A percentile compares a stretch with the other conserved stretches of the same genome.
These are phyloP conservation scores for Fusarium sp. DNA, from an alignment of 2,329 filamentous ascomycete genomes.

Conservation along the genomic window DNA sequence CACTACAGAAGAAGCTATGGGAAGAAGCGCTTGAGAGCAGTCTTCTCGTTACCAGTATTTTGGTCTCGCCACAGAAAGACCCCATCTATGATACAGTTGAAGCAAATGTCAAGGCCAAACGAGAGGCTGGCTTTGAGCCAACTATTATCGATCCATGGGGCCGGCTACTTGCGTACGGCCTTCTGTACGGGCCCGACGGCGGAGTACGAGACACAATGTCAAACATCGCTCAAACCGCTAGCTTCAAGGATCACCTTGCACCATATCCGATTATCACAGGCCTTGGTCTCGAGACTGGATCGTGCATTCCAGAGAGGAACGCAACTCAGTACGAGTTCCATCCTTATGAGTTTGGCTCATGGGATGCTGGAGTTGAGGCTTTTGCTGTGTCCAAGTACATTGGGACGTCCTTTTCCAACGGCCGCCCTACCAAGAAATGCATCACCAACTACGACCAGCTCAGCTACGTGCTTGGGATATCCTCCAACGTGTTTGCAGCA, in stretches of 20 bases:
- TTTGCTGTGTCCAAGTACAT: conserved; percentile 13
- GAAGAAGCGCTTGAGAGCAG: conserved; percentile 10
- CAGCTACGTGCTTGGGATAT: conserved; percentile 14
- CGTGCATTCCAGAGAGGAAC: conserved; percentile 8
- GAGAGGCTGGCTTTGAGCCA: conserved; percentile 8
- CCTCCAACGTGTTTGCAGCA: conserved; percentile 17
- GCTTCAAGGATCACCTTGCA: neutral
- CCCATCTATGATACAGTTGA: conserved; percentile 3
- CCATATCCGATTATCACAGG: conserved; percentile 17
- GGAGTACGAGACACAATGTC: conserved; percentile 10
- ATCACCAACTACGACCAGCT: conserved; percentile 20
- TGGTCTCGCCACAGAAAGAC: conserved; percentile 2
- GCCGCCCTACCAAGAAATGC: neutral
- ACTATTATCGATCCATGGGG: conserved; percentile 24
- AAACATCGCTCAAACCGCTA: conserved; percentile 6
- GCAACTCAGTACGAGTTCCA: conserved; percentile 18
- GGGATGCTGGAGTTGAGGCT: conserved; percentile 6
- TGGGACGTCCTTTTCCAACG: neutral
- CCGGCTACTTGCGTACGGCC: conserved; percentile 6
- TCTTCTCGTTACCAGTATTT: conserved; percentile 17
- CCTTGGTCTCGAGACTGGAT: conserved; percentile 10
- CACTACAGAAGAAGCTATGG: conserved; percentile 1
- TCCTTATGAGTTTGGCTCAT: conserved; percentile 12
- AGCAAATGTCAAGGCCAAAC: conserved; percentile 11
- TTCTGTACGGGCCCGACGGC: neutral